Evolutionary conservation across 2,329 filamentous ascomycete genomes (phyloP).

Genomic region (Myotisia sp.): DNA sequence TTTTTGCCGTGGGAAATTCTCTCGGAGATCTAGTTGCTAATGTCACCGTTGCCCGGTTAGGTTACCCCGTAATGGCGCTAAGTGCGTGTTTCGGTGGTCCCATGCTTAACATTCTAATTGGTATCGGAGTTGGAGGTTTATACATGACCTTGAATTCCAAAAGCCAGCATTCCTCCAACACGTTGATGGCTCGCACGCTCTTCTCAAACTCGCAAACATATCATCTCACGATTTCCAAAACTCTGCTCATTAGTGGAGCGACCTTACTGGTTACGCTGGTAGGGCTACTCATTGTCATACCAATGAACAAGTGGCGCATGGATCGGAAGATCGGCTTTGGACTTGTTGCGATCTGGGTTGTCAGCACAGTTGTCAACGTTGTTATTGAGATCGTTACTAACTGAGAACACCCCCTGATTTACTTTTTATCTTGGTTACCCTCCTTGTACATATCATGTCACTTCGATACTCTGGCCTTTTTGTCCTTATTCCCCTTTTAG

Average conservation of each 20-base stretch:
- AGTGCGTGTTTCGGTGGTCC: constrained; percentile 96
- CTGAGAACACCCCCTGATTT: neutral
- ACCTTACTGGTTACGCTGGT: constrained; percentile 69
- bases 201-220: constrained; percentile 43
- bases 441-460: no score
- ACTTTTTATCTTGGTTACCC: neutral
- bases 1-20: constrained; percentile 93
- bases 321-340: constrained; percentile 67
- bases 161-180: constrained; percentile 60
- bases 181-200: constrained; percentile 10
- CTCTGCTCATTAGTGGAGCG: constrained; percentile 70
- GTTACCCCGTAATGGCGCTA: constrained; percentile 89
- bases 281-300: constrained; percentile 64
- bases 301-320: constrained; percentile 74
- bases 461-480: no score
- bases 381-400: constrained; percentile 49
- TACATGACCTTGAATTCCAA: constrained; percentile 71
- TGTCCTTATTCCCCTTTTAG: no score
- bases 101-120: constrained; percentile 91
- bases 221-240: constrained; percentile 67
- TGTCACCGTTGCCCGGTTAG: constrained; percentile 81
- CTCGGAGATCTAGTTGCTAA: constrained; percentile 88
- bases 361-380: constrained; percentile 71
- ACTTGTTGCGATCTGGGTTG: constrained; percentile 63
- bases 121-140: constrained; percentile 78